Base-by-base conservation (phyloP, 805 yeast genomes). In the Schwanniomyces vanrijiae region DNA sequence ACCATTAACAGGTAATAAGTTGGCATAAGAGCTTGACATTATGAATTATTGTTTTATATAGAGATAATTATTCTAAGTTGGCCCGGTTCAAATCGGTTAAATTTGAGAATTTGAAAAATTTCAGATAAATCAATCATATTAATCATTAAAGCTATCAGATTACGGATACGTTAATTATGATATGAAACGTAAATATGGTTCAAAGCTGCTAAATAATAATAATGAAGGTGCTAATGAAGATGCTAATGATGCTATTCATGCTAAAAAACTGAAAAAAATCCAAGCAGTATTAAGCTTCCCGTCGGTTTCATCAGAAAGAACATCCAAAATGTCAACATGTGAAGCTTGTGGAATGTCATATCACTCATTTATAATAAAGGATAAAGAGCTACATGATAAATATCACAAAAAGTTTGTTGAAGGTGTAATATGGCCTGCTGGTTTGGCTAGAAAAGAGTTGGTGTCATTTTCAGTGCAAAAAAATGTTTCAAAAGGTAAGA, bases 1-100 rank as follows among this genome's bases (percentile, higher is more conserved):
- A 3, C 96, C 95, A 46, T 80, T 81, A 4, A 75, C 68, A 0
- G 97, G 96, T 22, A 92, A 74, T 37, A 88, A 67, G 56, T 86
- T 80, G 11, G 71, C 75, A 58, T 62, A 70, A 2, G 56, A 40
- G 10, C 62, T 58, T 26, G 61, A 45, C 64, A 58, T 58, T 2
- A 2, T 31, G 19, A 6, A 11, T 2, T 31, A 14, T 31, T 16
- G 5, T 14, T 14, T 31, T 7, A n/a, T 49, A 24, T 43, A 2
- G 29, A 37, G 24, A 39, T 19, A 29, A 14, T 45, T 34, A 45
- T 39, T 28, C 31, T 20, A 24, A 26, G 16, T 14, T 19, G 18
- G 18, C 34, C 11, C 16, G 24, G 26, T 3, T 20, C 28, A 14
- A 31, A 14, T 16, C 6, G 20, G 8, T 31, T 20, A 20, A 31